These are phyloP conservation scores for Actinomucor elegans DNA, from an alignment of 371 early-diverging fungal species.

Conservation along the genomic window DNA sequence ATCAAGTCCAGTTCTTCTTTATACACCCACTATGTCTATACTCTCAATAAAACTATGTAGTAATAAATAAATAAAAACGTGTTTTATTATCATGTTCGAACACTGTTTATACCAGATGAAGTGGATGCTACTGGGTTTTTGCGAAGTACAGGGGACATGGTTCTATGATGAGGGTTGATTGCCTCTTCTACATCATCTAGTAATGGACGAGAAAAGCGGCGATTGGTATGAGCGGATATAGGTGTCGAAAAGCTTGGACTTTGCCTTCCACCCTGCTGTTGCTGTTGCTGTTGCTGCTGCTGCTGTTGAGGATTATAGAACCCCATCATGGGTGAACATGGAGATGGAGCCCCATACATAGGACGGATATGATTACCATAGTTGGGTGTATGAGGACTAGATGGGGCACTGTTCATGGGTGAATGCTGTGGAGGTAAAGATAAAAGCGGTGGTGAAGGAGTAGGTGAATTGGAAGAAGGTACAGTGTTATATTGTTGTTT, in stretches of 20 bases:
- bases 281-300: not conserved
- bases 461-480: slow-evolving; percentile 4
- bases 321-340: slow-evolving; percentile 5
- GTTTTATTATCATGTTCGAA: slow-evolving; percentile 3
- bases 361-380: slow-evolving; percentile 11
- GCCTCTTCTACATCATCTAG: slow-evolving; percentile 15
- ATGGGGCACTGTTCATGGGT: slow-evolving; percentile 7
- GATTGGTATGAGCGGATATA: slow-evolving; percentile 3
- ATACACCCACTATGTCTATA: no score
- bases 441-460: slow-evolving; percentile 13
- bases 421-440: slow-evolving; percentile 11
- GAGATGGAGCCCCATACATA: slow-evolving; percentile 8
- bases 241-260: slow-evolving; percentile 18
- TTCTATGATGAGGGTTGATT: not conserved
- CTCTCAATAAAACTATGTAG: not conserved
- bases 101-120: slow-evolving; percentile 9
- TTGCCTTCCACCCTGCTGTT: slow-evolving; percentile 9
- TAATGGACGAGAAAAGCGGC: slow-evolving; percentile 8
- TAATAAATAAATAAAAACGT: not conserved
- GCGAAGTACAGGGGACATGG: slow-evolving; percentile 5
- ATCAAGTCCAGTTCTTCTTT: no score
- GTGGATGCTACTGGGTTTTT: slow-evolving; percentile 14
- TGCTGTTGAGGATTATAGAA: not conserved
- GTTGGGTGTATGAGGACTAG: slow-evolving; percentile 10
- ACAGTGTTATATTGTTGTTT: not conserved